Evolutionary conservation across 352 stramenopile genomes (phyloP), one percentile per base, ranked within the genome.

Genomic region (Globisporangium cystogenes): DNA sequence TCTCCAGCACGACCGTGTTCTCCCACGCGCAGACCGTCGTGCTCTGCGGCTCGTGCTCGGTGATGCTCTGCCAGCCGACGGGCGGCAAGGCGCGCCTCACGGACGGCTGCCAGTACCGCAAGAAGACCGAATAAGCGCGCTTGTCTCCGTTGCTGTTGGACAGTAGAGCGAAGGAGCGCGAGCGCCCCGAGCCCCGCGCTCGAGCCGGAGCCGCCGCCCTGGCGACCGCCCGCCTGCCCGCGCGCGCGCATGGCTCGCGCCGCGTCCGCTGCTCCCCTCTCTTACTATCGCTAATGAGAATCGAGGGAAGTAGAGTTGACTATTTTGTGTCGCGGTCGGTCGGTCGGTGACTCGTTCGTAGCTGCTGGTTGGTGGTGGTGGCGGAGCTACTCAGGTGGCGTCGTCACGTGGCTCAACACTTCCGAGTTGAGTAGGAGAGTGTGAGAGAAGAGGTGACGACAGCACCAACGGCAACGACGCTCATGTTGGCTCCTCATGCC

Each of bases 61-160:
- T 98, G 55, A 98, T 99, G 82, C 86, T 99, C 54, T 99, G 96
- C 90, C 92, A 98, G 83, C 97, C 97, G 46, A 99, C 96, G 48
- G 97, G 97, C 55, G 97, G 97, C 64, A 98, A 98, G 77, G 96
- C 96, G 59, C 86, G 93, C 67, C 88, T 99, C 35, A 99, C 96
- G 47, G 97, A 99, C 76, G 96, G 96, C 84, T 99, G 97, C 92
- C 97, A 96, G 68, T 99, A 98, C 95, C 90, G 97, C 85, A 99
- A 98, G 87, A 99, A 99, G 86, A 96, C 97, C 61, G 96, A 99
- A 75, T 98, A 98, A 97, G 67, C 68, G 44, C 46, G 31, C 39
- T 51, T 48, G 44, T 60, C 35, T 59, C 43, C 44, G 51, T 55
- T 43, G 55, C 55, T 51, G 33, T 49, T 56, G 12, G 48, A 68